Evolutionary conservation across 129 eudicot genomes (phyloP), one percentile per base, ranked within the genome.

Genomic region (Mikania micrantha): DNA sequence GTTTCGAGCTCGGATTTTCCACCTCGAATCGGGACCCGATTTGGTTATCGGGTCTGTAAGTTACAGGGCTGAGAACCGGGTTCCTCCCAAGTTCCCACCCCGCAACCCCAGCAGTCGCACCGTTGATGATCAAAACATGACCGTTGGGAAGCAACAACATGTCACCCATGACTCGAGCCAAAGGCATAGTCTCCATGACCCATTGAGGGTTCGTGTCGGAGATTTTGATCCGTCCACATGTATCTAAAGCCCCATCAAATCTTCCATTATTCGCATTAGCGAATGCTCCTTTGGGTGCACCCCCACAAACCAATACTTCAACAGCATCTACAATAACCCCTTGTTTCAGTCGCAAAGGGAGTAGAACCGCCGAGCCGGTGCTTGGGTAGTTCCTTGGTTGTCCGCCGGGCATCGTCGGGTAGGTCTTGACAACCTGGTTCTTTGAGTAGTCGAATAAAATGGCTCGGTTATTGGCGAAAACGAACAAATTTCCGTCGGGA

Each of bases 331-430:
- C 38, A 0, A 19, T 13, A 6, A 74, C 87, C 13, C 65, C 60
- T 21, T 72, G 38, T 20, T 68, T 77, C 72, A n/a, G n/a, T n/a
- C 31, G 58, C 67, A 90, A 35, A 7, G 95, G 97, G 4, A 90
- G 86, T 12, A 87, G 73, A 39, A 84, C 95, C 0, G 91, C 90
- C 0, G 97, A 90, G 13, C 95, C 97, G 0, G 91, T 66, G 29
- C 95, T 90, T 11, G 97, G 97, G 64, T 87, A 90, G 66, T 58
- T 79, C 66, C 97, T 61, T 24, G 97, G 96, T 32, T 89, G 87
- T 4, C 95, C 95, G 48, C 81, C 91, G 0, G 95, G 92, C 3
- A 90, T 74, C 2, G 69, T 54, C 3, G 95, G 97, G 73, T 85
- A 90, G 1, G 76, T 87, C 66, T 60, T 80, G 39, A 85, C 71